A percentile compares a stretch with the other conserved stretches of the same genome.
phyloP scores from a whole-genome alignment of 225 moss, liverwort and hornwort species.

The Asterella californica region DNA sequence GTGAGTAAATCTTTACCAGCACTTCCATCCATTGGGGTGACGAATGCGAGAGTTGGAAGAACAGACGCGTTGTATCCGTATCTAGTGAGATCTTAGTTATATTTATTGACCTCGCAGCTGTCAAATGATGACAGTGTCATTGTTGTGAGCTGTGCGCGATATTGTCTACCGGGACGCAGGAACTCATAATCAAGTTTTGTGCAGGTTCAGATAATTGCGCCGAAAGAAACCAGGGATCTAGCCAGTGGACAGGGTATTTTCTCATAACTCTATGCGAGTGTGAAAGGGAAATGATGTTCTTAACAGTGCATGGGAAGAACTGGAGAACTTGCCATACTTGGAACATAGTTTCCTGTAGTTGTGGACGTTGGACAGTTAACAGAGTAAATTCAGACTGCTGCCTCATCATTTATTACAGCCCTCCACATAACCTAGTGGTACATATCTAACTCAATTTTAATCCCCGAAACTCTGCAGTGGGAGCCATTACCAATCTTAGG shows the following conservation, averaged over 20 bases:
- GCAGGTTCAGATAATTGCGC: slow-evolving; percentile 48
- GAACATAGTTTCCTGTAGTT: no score
- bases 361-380: no score
- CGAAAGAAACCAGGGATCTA: background rate
- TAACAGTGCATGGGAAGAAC: background rate
- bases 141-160: background rate
- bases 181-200: background rate
- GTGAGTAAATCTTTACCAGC: slow-evolving; percentile 36
- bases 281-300: background rate
- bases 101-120: background rate
- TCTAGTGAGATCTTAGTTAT: background rate
- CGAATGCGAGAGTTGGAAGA: background rate
- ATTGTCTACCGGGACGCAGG: background rate
- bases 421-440: no score
- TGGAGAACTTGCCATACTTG: background rate
- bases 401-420: no score
- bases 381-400: no score
- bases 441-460: no score
- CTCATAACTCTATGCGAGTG: background rate
- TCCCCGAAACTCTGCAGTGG: no score
- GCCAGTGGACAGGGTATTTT: slow-evolving; percentile 39
- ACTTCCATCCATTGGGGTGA: background rate
- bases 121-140: background rate
- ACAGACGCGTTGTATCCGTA: no score
- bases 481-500: no score